Base-by-base conservation (phyloP, 352 stramenopile genomes). In the Globisporangium barbulae region DNA sequence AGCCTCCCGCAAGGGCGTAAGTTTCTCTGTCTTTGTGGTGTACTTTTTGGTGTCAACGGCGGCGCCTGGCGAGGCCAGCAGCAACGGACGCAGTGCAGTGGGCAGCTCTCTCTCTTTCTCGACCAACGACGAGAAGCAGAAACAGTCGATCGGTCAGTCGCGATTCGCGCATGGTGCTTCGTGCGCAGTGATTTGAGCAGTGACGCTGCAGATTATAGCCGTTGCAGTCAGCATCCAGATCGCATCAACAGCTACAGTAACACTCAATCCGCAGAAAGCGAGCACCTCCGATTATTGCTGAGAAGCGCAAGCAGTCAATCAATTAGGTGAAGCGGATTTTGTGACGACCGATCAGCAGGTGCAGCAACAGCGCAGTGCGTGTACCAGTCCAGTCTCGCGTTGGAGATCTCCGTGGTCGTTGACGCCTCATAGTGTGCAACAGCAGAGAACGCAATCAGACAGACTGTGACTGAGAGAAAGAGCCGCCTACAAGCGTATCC, bases 1-100 rank as follows among this genome's bases (percentile, higher is more conserved):
- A 63, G 88, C 86, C 69, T 76, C 85, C 65, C 78, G 85, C 66
- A 97, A 97, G 78, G 91, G 90, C 69, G 91, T 98, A 97, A 85
- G 91, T 96, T 53, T 25, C 15, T 25, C 35, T 39, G 12, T 17
- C 12, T 65, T 22, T 45, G 17, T 41, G 41, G 42, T 50, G 10
- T 45, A 53, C 7, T 25, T 31, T 19, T n/a, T 39, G 25, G 25
- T 33, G 52, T 48, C 59, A 37, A 17, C 25, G 15, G 47, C 33
- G 19, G 9, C 19, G 12, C 7, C 6, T 41, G 48, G 37, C 12
- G 21, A 48, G 41, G 28, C 7, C 10, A n/a, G 25, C 21, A 15
- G 42, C 42, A 33, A 19, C 33, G 47, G 47, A 53, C 10, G 22
- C 47, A n/a, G 47, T 31, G 47, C 21, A 35, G 22, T 31, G 47